Base-by-base conservation (phyloP, 371 early-diverging fungal genomes). In the Umbelopsis sp. region DNA sequence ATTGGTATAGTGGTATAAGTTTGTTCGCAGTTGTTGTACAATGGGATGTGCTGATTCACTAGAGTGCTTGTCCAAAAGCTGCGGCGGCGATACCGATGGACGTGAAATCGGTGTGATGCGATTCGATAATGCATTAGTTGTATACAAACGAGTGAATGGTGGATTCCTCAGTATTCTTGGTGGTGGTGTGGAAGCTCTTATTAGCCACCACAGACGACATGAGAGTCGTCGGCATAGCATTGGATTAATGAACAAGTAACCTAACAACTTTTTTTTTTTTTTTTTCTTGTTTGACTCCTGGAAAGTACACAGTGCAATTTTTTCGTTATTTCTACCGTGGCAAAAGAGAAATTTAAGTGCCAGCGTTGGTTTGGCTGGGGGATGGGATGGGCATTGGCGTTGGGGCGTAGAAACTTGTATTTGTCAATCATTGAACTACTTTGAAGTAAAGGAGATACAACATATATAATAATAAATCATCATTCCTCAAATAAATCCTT, bases 161-260 rank as follows among this genome's bases (percentile, higher is more conserved):
- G 57, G 57, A 12, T 35, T 57, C 57, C 57, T 16, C 35, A 57
- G n/a, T 35, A 57, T 57, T 35, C 57, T 24, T 25, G 57, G 35
- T 35, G 57, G 57, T 57, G 57, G 57, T 57, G 35, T 35, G 57
- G 57, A 35, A 35, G 57, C 29, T n/a, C 35, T 29, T 35, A 57
- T 35, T 35, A 57, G 35, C 57, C 57, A 57, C 57, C 57, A 57
- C 57, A 57, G 57, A 57, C 57, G 57, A 57, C 57, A 35, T 57
- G 57, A 57, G 16, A 57, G 57, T 57, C 57, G 57, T 57, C 57
- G 57, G 57, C 57, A 57, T 35, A 35, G 35, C 57, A 57, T 57
- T 57, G 29, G 57, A 57, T 35, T 9, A 57, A 35, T 57, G 57
- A 41, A 10, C 41, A 41, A 41, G 41, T 41, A 41, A 12, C 12